phyloP scores from a whole-genome alignment of 2,329 filamentous ascomycete species.

The Lachnellula cervina region DNA sequence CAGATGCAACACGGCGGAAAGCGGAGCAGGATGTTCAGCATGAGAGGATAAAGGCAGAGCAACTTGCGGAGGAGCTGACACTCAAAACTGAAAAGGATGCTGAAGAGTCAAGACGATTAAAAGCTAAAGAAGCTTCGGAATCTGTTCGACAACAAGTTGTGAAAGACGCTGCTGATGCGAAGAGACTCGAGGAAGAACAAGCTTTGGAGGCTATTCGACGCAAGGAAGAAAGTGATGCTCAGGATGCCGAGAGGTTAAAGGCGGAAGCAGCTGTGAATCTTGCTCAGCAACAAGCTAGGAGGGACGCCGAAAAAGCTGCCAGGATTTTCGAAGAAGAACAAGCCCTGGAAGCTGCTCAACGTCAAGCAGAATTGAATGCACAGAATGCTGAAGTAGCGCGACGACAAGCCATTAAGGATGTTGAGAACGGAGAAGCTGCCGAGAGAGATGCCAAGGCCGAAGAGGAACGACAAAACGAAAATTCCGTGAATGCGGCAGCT shows the following conservation, averaged over 20 bases:
- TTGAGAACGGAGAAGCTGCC: neutral
- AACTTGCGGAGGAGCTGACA: neutral
- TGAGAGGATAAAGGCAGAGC: neutral
- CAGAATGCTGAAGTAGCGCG: neutral
- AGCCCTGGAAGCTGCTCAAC: neutral
- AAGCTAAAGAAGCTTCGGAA: constrained; percentile 1
- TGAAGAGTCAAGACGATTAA: neutral
- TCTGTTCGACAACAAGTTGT: neutral
- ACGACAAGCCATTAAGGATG: neutral
- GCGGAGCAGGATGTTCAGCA: constrained; percentile 5
- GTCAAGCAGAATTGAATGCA: neutral
- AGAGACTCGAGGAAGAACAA: neutral
- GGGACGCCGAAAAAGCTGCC: neutral
- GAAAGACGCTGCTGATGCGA: constrained; percentile 1
- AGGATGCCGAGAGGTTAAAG: neutral
- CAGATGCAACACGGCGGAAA: constrained; percentile 1
- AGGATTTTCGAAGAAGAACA: neutral
- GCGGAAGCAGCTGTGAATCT: neutral
- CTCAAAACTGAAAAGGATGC: neutral
- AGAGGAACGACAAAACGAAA: neutral
- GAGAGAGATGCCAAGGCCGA: neutral
- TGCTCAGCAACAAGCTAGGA: neutral
- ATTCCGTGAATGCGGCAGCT: neutral
- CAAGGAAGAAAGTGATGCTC: neutral
- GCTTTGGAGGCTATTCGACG: neutral